Evolutionary conservation across 1,284 basidiomycete genomes (phyloP), one percentile per base, ranked within the genome.

Genomic region (Peniophora sp.): DNA sequence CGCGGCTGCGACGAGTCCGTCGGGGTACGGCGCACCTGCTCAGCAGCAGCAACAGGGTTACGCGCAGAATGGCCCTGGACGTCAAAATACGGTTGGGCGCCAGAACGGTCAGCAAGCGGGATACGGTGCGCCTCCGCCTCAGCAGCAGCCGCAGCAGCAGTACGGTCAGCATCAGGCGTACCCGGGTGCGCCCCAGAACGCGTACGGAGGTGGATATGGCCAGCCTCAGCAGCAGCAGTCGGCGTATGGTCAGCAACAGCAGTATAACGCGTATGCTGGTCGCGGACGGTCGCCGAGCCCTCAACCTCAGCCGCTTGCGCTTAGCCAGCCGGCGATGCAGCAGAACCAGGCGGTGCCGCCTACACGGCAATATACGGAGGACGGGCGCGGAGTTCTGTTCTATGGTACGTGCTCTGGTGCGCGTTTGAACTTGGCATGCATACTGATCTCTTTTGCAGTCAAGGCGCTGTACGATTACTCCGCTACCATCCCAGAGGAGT

Each of bases 381-480:
- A 85, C 48, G 92, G 92, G 0, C 74, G 78, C 43, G 80, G 81
- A 2, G 85, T 95, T 41, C 60, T 92, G 58, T 94, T 95, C 68
- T 93, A 93, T 60, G 88, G 88, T 88, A 52, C 52, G 69, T 61
- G 34, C 55, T 32, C 49, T 45, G n/a, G 36, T 47, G 17, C 39
- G 37, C 37, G 37, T n/a, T 20, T 22, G 14, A 15, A 15, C 23
- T 10, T 3, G 36, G 49, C 50, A 18, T 50, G 24, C 12, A 12
- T 9, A 3, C 53, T 1, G 47, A 41, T 24, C 37, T 50, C 6
- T 50, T 52, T 8, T 15, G 24, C 56, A 90, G 92, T 96, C 54
- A 90, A 91, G 73, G 95, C 95, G 34, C 68, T 97, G 60, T 97
- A 94, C 65, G 92, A 97, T 64, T 97, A 97, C 61, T 68, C 71